These are phyloP conservation scores for Colletotrichum graminicola DNA, from an alignment of 2,329 filamentous ascomycete genomes.

Conservation along the genomic window DNA sequence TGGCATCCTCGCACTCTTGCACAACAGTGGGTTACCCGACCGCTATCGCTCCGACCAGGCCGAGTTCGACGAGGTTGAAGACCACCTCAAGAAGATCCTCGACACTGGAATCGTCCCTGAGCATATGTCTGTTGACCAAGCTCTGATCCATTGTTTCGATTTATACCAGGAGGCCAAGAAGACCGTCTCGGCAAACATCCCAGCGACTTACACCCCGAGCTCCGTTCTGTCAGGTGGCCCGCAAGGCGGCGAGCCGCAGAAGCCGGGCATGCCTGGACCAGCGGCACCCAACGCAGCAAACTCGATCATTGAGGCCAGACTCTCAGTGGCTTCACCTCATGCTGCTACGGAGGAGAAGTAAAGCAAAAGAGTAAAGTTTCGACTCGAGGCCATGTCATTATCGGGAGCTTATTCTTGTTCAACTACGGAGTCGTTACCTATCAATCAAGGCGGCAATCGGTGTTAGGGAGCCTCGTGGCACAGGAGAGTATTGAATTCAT, in stretches of 20 bases:
- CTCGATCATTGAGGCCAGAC: conserved; percentile 31
- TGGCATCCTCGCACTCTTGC: conserved; percentile 63
- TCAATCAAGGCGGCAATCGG: background rate
- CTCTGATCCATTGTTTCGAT: conserved; percentile 61
- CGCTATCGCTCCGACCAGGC: conserved; percentile 63
- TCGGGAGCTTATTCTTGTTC: background rate
- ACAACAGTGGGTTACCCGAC: conserved; percentile 67
- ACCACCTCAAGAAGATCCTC: conserved; percentile 63
- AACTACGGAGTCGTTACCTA: background rate
- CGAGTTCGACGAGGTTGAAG: conserved; percentile 63
- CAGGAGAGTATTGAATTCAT: background rate
- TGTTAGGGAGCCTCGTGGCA: background rate
- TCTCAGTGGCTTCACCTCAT: conserved; percentile 12
- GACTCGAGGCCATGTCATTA: background rate
- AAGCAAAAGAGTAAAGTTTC: too few species aligned
- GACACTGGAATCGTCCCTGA: conserved; percentile 60
- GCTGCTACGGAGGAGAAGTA: background rate
- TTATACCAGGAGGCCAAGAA: conserved; percentile 60
- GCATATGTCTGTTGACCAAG: conserved; percentile 58
- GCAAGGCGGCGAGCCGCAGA: conserved; percentile 16
- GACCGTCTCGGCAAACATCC: conserved; percentile 62
- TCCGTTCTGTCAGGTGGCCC: conserved; percentile 30
- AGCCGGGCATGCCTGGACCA: conserved; percentile 19
- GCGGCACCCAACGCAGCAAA: conserved; percentile 14
- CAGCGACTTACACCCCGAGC: conserved; percentile 53